Evolutionary conservation across 2,329 filamentous ascomycete species (phyloP), one percentile per base, ranked within the genome.

Genomic region (Talaromyces marneffei): DNA sequence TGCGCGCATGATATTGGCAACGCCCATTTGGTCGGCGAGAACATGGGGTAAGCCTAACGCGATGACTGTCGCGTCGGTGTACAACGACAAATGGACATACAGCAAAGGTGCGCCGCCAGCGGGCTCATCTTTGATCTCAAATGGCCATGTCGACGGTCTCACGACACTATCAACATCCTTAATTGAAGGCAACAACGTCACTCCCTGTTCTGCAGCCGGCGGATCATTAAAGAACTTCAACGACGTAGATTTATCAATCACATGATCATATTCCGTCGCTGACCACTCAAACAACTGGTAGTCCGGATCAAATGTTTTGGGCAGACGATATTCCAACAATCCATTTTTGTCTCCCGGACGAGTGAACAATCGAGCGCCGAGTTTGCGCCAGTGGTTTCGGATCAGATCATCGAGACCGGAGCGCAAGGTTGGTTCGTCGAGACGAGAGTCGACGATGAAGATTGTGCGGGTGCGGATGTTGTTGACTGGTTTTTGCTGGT

Each of bases 351-450:
- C 8, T 4, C n/a, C n/a, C 10, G 37, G n/a, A 3, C 54, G 37
- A 3, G 27, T 44, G 9, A 37, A 29, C 5, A 57, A 25, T 12
- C 55, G 40, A 35, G 23, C 55, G 2, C 55, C 55, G 12, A 57
- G 23, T 40, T 57, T 57, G 55, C 55, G 55, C 55, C 55, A 57
- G 29, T 57, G 40, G 40, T 48, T 20, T 7, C 55, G 55, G 29
- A 57, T 57, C n/a, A 57, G 29, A n/a, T 35, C 9, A 7, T 48
- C 40, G 3, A 57, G 55, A 5, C 29, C 40, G 12, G 40, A 35
- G 18, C 44, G 29, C 1, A 57, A 9, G 3, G 18, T 9, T 12
- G n/a, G 35, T 16, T 57, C 55, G 7, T 48, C 29, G n/a, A 57
- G 39, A 4, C 25, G 27, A 9, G 42, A 20, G 29, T 57, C 55